Base-by-base conservation (phyloP, 768 basidiomycete species). In the Hemileccinum rubropunctum region DNA sequence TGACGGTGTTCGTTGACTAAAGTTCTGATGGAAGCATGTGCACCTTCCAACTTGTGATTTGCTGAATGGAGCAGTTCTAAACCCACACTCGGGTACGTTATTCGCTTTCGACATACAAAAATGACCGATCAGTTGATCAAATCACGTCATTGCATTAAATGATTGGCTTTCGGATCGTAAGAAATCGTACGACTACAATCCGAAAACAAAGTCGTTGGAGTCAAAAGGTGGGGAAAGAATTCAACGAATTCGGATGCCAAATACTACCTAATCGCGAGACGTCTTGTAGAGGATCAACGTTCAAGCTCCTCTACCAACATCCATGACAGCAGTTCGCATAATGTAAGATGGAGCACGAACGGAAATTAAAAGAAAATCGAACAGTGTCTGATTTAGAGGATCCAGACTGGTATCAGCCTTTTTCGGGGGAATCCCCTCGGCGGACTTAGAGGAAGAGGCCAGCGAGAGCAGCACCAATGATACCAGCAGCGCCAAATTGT, bases 401-500 rank as follows among this genome's bases (percentile, higher is more conserved):
- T 45, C 47, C 41, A 56, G 27, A 58, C 32, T 20, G 57, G 57
- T 65, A 64, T 57, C 32, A 50, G 45, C 51, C 46, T 44, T 54
- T 59, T 62, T 45, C 11, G 8, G 26, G 33, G 36, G 18, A 6
- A 39, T 35, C n/a, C 45, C 38, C 6, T 12, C 11, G 11, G 15
- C 34, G n/a, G 20, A 1, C 37, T 69, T 61, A 78, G 34, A 69
- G 63, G 39, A 76, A 58, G 47, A 77, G 49, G 38, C 69, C 76
- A 46, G 63, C 74, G 28, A 71, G 52, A n/a, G 62, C 65, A 6
- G 61, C 74, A 40, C 65, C 67, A 40, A 53, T 48, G 12, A 62
- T 30, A 45, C 73, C 82, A 38, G 76, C 70, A 40, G 72, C 53
- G 36, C 73, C 76, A 42, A 77, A 72, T 30, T 71, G 76, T 42